phyloP scores from a whole-genome alignment of 805 yeast species.

The Wickerhamiella nectarea region DNA sequence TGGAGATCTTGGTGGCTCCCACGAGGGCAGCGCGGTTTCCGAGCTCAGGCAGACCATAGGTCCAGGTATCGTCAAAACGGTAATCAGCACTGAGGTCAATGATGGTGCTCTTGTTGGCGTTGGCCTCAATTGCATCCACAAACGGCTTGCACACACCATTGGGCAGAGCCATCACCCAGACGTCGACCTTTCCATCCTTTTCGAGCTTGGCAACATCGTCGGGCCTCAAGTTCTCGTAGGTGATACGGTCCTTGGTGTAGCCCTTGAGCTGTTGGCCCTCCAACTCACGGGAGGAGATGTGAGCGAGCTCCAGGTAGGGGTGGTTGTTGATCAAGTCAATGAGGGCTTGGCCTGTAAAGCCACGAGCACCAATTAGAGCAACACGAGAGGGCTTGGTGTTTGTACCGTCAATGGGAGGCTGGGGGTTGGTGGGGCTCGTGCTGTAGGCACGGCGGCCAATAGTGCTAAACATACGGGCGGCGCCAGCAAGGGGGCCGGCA shows the following conservation, averaged over 20 bases:
- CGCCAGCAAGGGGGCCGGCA: not conserved
- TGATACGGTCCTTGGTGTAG: slow-evolving; percentile 66
- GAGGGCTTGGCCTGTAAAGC: slow-evolving; percentile 89
- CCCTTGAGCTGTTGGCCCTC: slow-evolving; percentile 77
- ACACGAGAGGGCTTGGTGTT: slow-evolving; percentile 55
- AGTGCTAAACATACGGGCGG: not conserved
- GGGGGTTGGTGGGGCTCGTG: slow-evolving; percentile 37
- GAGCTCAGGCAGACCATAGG: slow-evolving; percentile 90
- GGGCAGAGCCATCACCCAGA: slow-evolving; percentile 99
- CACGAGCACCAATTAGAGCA: slow-evolving; percentile 97
- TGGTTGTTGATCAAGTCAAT: slow-evolving; percentile 77
- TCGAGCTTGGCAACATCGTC: slow-evolving; percentile 78
- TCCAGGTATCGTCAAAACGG: slow-evolving; percentile 88
- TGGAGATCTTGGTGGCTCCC: slow-evolving; percentile 67
- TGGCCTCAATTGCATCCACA: slow-evolving; percentile 33
- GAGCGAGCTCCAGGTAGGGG: slow-evolving; percentile 74
- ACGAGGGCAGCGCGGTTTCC: slow-evolving; percentile 53
- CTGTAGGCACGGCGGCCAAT: slow-evolving; percentile 15
- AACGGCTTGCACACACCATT: slow-evolving; percentile 78
- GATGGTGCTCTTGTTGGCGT: slow-evolving; percentile 58
- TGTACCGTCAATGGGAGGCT: slow-evolving; percentile 58
- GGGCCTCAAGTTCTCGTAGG: slow-evolving; percentile 71
- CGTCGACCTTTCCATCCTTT: slow-evolving; percentile 63
- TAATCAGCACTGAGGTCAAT: slow-evolving; percentile 92
- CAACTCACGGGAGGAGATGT: slow-evolving; percentile 92